Evolutionary conservation across 179 eudicot genomes (phyloP), one percentile per base, ranked within the genome.

Genomic region (Silene vulgaris): DNA sequence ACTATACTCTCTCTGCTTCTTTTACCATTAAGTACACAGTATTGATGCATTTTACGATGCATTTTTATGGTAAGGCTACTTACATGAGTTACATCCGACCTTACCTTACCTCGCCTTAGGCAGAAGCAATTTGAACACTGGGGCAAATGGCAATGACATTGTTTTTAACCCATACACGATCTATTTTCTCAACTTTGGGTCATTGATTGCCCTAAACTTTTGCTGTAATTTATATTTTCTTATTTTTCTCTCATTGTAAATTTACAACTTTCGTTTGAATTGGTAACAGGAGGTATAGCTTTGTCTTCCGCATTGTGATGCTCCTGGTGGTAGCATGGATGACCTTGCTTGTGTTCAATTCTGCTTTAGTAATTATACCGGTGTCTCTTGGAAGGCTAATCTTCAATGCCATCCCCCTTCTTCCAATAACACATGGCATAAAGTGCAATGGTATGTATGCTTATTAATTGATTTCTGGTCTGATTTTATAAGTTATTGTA

Each of bases 311-410:
- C 17, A 95, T 95, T 71, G 97, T 95, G 78, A 78, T 95, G 75
- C 80, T 95, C 84, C 74, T 95, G 88, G 76, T 92, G 81, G 90
- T 88, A 77, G 99, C 97, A 40, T 95, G 99, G 99, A 92, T 95
- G 95, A 95, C 99, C 66, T 87, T 95, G 35, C 96, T 95, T 11
- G 77, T 92, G 75, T 86, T 87, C 85, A 92, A 92, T 83, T 92
- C 97, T 66, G 84, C 89, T 7, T 80, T 92, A 59, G 78, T 95
- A 74, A 77, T 95, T 77, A 86, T 90, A 63, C 99, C 99, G 19
- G 84, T 95, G 61, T 88, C 90, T 48, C 93, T 92, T 57, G 99
- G 99, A 62, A 87, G 97, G 59, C 85, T 89, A 8, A 86, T 95
- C 66, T 95, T 92, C 83, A 88, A 92, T 84, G 77, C 90, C 65